Conservation (phyloP, 2,329 filamentous ascomycete genomes). For the Botryotinia convoluta region DNA sequence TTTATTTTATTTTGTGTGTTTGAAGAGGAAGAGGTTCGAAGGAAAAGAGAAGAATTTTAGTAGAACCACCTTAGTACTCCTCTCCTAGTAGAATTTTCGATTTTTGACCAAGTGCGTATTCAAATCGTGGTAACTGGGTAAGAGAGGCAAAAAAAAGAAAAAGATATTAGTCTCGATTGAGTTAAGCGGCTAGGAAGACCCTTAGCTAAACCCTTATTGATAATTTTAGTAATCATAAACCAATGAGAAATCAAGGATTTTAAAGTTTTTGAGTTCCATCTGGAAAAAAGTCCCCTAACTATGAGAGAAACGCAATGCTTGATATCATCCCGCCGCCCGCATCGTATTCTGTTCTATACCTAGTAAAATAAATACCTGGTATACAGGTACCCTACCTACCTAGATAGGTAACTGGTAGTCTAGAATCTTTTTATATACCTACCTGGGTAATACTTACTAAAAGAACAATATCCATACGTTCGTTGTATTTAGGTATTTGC, state of each 20-base stretch:
- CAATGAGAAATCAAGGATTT: background rate
- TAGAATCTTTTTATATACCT: background rate
- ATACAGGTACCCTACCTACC: no score
- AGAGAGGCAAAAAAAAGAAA: conserved; percentile 8
- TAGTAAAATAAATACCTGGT: background rate
- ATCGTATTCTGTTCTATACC: background rate
- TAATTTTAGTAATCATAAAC: background rate
- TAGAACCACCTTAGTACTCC: background rate
- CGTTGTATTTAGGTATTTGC: no score
- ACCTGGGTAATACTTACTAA: background rate
- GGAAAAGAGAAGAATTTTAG: conserved; percentile 3
- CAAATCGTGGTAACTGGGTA: background rate
- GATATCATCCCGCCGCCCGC: background rate
- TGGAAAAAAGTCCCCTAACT: background rate
- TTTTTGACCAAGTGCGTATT: background rate
- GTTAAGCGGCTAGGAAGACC: background rate
- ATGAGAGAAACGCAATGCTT: background rate
- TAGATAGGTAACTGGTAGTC: no score
- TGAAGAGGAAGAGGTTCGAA: background rate
- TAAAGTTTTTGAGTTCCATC: background rate
- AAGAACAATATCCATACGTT: background rate
- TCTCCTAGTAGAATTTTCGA: background rate
- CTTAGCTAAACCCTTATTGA: background rate
- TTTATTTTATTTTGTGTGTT: background rate
- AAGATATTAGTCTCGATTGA: background rate